Conservation (phyloP, 78 protist species). For the Goniomonas avonlea region DNA sequence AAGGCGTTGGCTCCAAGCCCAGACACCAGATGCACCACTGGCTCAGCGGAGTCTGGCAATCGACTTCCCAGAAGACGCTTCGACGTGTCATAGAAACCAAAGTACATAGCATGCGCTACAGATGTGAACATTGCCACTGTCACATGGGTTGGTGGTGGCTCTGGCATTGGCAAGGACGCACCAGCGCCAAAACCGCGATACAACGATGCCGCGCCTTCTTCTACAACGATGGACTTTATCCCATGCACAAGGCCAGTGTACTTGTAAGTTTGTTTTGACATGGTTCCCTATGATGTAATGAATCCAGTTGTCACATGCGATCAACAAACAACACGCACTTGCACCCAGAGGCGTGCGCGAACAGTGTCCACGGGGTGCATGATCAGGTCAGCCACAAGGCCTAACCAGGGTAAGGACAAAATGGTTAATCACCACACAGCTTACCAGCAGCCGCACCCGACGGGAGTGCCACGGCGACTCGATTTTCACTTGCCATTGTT, state of each 20-base stretch:
- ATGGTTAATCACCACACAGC: too few relatives aligned
- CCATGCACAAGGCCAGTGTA: not conserved
- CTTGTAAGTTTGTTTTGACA: not conserved
- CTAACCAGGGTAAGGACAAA: too few relatives aligned
- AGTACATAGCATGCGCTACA: not conserved
- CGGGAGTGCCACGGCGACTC: too few relatives aligned
- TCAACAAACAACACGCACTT: too few relatives aligned
- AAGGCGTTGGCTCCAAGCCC: not conserved
- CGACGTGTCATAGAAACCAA: constrained; percentile 4
- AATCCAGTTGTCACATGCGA: too few relatives aligned
- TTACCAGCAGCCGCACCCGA: too few relatives aligned
- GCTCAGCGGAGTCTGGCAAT: too few relatives aligned
- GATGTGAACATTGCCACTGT: not conserved
- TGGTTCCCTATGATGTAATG: not conserved
- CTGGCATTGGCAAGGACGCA: too few relatives aligned
- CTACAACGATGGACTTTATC: not conserved
- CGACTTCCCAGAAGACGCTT: not conserved
- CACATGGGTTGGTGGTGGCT: too few relatives aligned
- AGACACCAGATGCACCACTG: not conserved
- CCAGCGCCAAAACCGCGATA: not conserved
- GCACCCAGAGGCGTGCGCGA: not conserved
- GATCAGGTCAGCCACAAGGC: not conserved
- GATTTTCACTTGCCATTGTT: too few relatives aligned
- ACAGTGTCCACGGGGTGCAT: constrained; percentile 9
- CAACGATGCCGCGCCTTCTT: not conserved